Evolutionary conservation across 176 grass and related monocot species (phyloP), one percentile per base, ranked within the genome.

Genomic region (Triticum monococcum): DNA sequence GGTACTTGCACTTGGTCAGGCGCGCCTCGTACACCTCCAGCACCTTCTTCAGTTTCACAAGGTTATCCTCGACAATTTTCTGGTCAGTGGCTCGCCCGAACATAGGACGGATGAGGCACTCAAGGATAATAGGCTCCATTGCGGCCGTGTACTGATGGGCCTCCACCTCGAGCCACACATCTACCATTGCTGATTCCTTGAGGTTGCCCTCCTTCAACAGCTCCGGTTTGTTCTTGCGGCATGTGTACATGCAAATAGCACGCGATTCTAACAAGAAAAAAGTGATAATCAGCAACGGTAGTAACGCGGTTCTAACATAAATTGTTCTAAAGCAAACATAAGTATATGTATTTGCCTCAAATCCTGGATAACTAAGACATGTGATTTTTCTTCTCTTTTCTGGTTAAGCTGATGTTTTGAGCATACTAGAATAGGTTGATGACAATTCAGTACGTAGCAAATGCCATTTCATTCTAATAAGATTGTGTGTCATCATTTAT

Each of bases 151-250:
- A 95, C 76, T 92, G 90, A 5, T 95, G 82, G 16, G 90, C 83
- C 79, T 95, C 93, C 80, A 89, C 90, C 71, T 92, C 93, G 23
- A 87, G 38, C 93, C 93, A 95, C 61, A 92, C 83, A 81, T 95
- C 88, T 25, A 95, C 90, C 70, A 92, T 43, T 10, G 93, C 84
- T 10, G 86, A 72, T 72, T 95, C 86, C 56, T 41, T 64, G 22
- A 87, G 83, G 77, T 11, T 64, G 25, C 83, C 77, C 5, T 85
- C 80, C 76, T 86, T 81, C 64, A 95, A 77, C 33, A 95, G 88
- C 32, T 92, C 90, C 1, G 85, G 71, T 38, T 92, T 95, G 86
- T 84, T 86, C 84, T 95, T 92, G 48, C 83, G 88, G 64, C 78
- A 79, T 45, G 71, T 80, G 41, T 95, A 92, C 80, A 90, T 88